Evolutionary conservation across 140 eudicot genomes (phyloP), one percentile per base, ranked within the genome.

Genomic region (Stevia rebaudiana): DNA sequence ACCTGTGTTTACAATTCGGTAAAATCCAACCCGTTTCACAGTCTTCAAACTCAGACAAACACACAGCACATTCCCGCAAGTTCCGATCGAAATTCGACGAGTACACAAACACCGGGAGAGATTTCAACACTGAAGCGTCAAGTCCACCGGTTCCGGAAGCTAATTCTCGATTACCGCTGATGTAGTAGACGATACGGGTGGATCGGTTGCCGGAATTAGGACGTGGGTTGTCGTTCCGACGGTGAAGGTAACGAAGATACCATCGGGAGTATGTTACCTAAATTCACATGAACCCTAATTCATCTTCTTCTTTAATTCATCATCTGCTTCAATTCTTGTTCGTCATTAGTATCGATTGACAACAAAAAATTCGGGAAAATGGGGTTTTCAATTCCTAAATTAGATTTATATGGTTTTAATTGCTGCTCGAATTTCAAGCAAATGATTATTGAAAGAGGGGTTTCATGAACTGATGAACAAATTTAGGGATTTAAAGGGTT

Each of bases 191-290:
- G 36, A 88, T 50, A 0, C 86, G 92, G 11, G 81, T 16, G 3
- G 83, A 60, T 0, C 84, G 81, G 16, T 71, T 65, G 15, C 70
- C 82, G 19, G 83, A 76, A 21, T 68, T 71, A 2, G 79, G 81
- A 55, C 84, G 84, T 40, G 81, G 87, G 70, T 24, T 56, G 63
- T 57, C 47, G 36, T 69, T 41, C 0, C 79, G 78, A 10, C 86
- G 87, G 66, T 80, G 85, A 39, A 92, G 33, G 33, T 28, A 4
- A 28, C 3, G 4, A 28, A 28, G 71, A 56, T 92, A 85, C 94
- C 95, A 88, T 2, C 89, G 74, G 17, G 84, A 85, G 73, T 92
- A 92, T n/a, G n/a, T n/a, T n/a, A n/a, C n/a, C n/a, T n/a, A n/a
- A n/a, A n/a, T n/a, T n/a, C n/a, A n/a, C n/a, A n/a, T n/a, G n/a